Evolutionary conservation across 2,329 filamentous ascomycete genomes (phyloP).

Genomic region (Keithomyces neogunnii): DNA sequence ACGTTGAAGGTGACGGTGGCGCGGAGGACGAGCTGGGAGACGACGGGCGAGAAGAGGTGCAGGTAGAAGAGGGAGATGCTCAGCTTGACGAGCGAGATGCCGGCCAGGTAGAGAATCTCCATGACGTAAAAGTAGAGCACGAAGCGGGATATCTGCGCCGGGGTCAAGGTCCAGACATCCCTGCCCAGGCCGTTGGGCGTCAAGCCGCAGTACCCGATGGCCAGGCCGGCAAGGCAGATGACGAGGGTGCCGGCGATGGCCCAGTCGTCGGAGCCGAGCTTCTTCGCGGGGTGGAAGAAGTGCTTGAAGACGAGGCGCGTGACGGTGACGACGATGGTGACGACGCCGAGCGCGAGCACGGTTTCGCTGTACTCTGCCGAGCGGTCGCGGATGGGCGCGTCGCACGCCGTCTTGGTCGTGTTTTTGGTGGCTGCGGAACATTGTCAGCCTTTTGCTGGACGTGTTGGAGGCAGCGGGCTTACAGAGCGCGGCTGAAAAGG

Average conservation of each 20-base stretch:
- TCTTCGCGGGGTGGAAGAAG: neutral
- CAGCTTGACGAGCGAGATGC: slow-evolving; percentile 33
- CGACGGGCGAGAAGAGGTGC: slow-evolving; percentile 7
- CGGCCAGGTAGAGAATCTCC: slow-evolving; percentile 29
- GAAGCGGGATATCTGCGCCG: slow-evolving; percentile 27
- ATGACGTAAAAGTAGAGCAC: slow-evolving; percentile 29
- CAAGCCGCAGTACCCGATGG: slow-evolving; percentile 19
- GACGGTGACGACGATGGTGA: neutral
- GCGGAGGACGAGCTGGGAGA: too few species aligned
- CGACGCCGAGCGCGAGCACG: neutral
- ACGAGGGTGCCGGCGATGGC: slow-evolving; percentile 19
- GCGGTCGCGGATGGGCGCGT: too few species aligned
- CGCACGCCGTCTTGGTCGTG: neutral
- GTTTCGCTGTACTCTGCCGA: neutral
- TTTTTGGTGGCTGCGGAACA: neutral
- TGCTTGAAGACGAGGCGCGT: neutral
- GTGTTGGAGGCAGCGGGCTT: too few species aligned
- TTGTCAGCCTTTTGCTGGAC: too few species aligned
- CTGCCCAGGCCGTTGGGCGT: slow-evolving; percentile 28
- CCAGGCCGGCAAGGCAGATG: slow-evolving; percentile 17
- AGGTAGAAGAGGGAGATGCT: slow-evolving; percentile 41
- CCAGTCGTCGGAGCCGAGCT: slow-evolving; percentile 27
- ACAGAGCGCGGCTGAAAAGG: too few species aligned
- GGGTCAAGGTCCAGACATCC: slow-evolving; percentile 32
- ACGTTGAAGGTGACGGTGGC: slow-evolving; percentile 25